Conservation (phyloP, 805 yeast species). For the Pichia insulana region DNA sequence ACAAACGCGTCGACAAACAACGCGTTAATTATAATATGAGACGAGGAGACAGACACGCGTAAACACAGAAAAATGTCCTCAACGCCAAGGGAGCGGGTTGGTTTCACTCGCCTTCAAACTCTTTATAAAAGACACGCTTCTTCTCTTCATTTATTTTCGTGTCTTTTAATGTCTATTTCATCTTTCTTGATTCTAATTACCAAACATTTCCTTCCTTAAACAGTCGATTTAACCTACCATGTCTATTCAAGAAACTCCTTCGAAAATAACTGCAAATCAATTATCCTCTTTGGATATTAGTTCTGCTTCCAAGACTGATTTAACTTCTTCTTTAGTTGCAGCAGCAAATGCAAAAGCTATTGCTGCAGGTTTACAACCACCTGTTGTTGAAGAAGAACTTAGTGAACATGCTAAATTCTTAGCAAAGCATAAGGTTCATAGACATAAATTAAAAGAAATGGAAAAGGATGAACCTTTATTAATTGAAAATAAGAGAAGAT, state of each 20-base stretch:
- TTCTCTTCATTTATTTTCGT: neutral
- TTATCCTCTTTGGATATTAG: slow-evolving; percentile 42
- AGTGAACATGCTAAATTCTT: slow-evolving; percentile 48
- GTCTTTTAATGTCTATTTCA: neutral
- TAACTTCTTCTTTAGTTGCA: slow-evolving; percentile 32
- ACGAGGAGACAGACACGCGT: slow-evolving; percentile 2
- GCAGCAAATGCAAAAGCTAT: slow-evolving; percentile 32
- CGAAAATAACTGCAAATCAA: slow-evolving; percentile 53
- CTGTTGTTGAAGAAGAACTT: slow-evolving; percentile 17
- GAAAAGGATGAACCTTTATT: slow-evolving; percentile 89
- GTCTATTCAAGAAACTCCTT: slow-evolving; percentile 63
- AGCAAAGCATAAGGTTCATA: slow-evolving; percentile 54
- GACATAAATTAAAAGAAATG: slow-evolving; percentile 60
- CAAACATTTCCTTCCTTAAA: neutral
- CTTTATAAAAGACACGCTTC: slow-evolving; percentile 1
- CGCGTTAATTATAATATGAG: too few species aligned
- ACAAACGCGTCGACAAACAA: too few species aligned
- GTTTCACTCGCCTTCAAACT: neutral
- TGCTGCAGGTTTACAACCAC: slow-evolving; percentile 14
- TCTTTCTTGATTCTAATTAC: neutral
- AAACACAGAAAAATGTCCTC: neutral
- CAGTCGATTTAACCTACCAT: slow-evolving; percentile 18
- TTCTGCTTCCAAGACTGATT: slow-evolving; percentile 33
- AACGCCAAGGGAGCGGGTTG: neutral
- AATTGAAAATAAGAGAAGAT: slow-evolving; percentile 75